Percentiles rank a stretch among this genome's conserved stretches.
Evolutionary conservation across 108 stramenopile species (phyloP).

Genomic region (Nitzschia palea): DNA sequence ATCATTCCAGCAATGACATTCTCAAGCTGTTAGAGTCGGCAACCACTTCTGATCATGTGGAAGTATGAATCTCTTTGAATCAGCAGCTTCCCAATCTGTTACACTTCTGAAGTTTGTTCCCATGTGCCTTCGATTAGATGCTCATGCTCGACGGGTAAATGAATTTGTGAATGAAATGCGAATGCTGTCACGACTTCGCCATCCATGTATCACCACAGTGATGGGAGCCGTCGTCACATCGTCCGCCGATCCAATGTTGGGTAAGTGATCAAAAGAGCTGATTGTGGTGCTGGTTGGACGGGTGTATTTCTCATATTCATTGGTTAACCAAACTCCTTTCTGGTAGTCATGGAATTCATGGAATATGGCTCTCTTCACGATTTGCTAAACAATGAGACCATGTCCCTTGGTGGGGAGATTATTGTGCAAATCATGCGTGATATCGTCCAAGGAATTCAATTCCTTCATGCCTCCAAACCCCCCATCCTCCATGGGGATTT

Average conservation of each 20-base stretch:
- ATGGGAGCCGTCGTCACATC: slow-evolving; percentile 32
- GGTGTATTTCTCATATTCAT: not conserved
- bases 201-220: slow-evolving; percentile 60
- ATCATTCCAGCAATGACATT: not conserved
- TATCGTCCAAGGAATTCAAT: slow-evolving; percentile 44
- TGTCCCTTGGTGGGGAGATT: slow-evolving; percentile 40
- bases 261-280: not conserved
- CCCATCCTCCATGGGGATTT: slow-evolving; percentile 53
- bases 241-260: slow-evolving; percentile 39
- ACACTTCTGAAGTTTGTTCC: slow-evolving; percentile 12
- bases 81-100: not conserved
- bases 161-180: slow-evolving; percentile 52
- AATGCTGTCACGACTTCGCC: slow-evolving; percentile 40
- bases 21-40: not conserved
- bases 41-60: slow-evolving; percentile 2
- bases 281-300: not conserved
- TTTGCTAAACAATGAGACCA: slow-evolving; percentile 52
- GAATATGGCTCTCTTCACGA: slow-evolving; percentile 51
- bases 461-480: slow-evolving; percentile 50
- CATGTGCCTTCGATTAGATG: not conserved
- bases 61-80: not conserved
- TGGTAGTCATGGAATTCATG: slow-evolving; percentile 67
- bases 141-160: not conserved
- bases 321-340: slow-evolving; percentile 4
- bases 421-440: slow-evolving; percentile 50